Base-by-base conservation (phyloP, 192 early-diverging fungal species). In the Podila clonocystis region DNA sequence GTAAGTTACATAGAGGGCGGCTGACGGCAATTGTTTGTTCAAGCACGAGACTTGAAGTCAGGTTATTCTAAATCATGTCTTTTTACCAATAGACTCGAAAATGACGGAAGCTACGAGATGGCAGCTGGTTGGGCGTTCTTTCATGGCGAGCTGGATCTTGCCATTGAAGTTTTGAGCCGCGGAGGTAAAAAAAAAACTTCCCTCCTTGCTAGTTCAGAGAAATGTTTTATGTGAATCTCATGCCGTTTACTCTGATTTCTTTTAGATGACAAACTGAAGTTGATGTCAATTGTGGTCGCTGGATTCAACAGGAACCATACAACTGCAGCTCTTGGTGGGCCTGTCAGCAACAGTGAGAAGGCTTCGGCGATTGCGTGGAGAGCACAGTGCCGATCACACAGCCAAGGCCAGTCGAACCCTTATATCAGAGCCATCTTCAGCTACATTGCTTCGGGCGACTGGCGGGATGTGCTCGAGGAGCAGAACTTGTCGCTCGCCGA, bases 91-190 rank as follows among this genome's bases (percentile, higher is more conserved):
- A 94, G 91, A 63, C 67, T 97, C 59, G 95, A 97, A 76, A 59
- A 65, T 28, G 80, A 74, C 19, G 89, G 85, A 9, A 87, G 94
- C 62, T 95, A 85, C 71, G 96, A 96, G 62, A 91, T 91, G 55
- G 97, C 97, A 1, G 97, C 97, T 8, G 95, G 91, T 17, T 90
- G 90, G 86, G 93, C 96, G 4, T 88, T 99, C 58, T 96, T 99
- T 63, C 91, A 96, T 82, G 92, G 92, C 50, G 82, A 90, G 67
- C 84, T 92, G 24, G 90, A 89, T 70, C 87, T 95, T 52, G 93
- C 94, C 11, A 87, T 97, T 22, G 78, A 89, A 75, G 87, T 92
- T 9, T 73, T 95, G n/a, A 85, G 88, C 41, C 75, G 79, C 26
- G 66, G 69, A 71, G 87, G 88, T 77, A 72, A n/a, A 68, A 34